Evolutionary conservation across 139 green algal genomes (phyloP), one percentile per base, ranked within the genome.

Genomic region (Pleodorina starrii): DNA sequence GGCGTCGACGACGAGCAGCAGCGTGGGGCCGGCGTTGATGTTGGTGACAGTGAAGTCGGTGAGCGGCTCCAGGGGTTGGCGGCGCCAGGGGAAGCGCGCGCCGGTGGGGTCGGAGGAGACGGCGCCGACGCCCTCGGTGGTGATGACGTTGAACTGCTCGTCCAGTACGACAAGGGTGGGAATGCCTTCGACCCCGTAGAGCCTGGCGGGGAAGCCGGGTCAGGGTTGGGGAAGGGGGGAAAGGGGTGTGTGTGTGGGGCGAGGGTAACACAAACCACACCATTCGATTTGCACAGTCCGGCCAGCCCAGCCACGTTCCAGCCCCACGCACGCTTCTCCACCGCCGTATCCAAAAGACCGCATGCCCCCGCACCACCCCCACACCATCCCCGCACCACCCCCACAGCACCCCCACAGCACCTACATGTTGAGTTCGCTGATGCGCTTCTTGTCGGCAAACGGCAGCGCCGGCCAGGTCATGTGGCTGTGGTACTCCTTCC

Each of bases 391-490:
- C 9, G 54, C 54, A 66, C 21, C 54, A 66, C 21, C 54, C 25
- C 29, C 54, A 12, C 54, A 5, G 29, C 7, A 21, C 6, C 29
- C 54, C 25, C 54, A 27, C 7, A 60, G 17, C 69, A 57, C 38
- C 19, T 54, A 68, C 57, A 36, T 72, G 71, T 74, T 83, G 25
- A 89, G 71, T 50, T 89, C 71, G 1, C 14, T 12, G 11, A 14
- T 29, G 23, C 66, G 44, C 73, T 71, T 66, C 14, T 46, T 29
- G 59, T 86, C 86, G 6, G 11, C 27, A 17, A 72, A 79, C 0
- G 75, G 75, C 59, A 90, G 36, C 44, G 76, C 76, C 1, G 80
- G 86, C 86, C 86, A 90, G 12, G 60, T 69, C 86, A 90, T 90
- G 50, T 90, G 73, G n/a, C 35, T n/a, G 40, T 86, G 76, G 75